Evolutionary conservation across 331 rosid species (phyloP).

Genomic region (Pyrus hybrid): DNA sequence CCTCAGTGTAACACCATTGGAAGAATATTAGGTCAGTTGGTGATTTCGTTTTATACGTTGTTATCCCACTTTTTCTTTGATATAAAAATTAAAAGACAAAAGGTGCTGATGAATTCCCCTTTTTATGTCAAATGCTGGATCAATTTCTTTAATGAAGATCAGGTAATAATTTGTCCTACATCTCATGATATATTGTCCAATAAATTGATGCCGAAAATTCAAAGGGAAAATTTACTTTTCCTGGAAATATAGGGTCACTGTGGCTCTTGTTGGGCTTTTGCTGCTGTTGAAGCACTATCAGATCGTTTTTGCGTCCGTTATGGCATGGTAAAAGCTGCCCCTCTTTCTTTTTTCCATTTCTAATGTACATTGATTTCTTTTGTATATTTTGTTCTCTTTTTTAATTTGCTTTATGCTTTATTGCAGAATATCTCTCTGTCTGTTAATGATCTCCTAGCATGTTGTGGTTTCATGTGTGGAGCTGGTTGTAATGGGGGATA

Average conservation of each 20-base stretch:
- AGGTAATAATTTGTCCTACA: conserved; percentile 39
- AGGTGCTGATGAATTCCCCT: conserved; percentile 24
- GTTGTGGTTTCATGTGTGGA: conserved; percentile 91
- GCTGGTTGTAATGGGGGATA: conserved; percentile 84
- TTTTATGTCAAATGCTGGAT: conserved; percentile 33
- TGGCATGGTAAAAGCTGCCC: conserved; percentile 34
- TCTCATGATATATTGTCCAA: neutral
- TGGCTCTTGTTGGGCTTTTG: conserved; percentile 99
- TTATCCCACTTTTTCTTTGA: conserved; percentile 1
- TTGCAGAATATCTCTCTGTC: conserved; percentile 80
- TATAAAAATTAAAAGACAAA: neutral
- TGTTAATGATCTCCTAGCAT: conserved; percentile 80
- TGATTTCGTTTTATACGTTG: conserved; percentile 7
- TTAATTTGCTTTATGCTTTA: conserved; percentile 3
- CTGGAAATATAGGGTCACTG: conserved; percentile 75
- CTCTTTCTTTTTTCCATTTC: too few relatives aligned
- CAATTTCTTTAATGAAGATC: conserved; percentile 48
- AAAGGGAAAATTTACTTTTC: conserved; percentile 4
- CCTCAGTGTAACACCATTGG: conserved; percentile 66
- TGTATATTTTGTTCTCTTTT: neutral
- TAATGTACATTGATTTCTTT: neutral
- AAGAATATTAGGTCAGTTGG: conserved; percentile 60
- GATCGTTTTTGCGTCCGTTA: conserved; percentile 88
- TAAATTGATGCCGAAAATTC: neutral
- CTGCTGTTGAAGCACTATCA: conserved; percentile 81